Percentiles rank a stretch among this genome's conserved stretches.
Conservation (phyloP, 805 yeast species). For the Candida incommunis region DNA sequence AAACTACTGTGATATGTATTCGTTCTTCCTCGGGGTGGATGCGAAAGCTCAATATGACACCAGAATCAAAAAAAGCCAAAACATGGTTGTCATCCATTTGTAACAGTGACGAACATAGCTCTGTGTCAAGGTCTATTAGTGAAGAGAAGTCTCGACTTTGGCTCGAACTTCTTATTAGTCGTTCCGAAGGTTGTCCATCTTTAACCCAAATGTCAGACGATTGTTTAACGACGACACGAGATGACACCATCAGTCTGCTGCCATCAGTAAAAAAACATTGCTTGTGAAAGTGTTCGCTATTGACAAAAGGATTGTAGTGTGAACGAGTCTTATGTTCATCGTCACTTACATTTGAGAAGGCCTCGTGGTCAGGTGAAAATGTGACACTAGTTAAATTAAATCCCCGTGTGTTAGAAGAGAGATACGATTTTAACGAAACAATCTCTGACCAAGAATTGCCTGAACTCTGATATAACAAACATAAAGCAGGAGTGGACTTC, state of each 20-base stretch:
- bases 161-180: no score
- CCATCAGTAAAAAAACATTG: background rate
- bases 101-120: background rate
- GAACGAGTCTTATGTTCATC: no score
- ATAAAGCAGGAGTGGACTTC: background rate
- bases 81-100: background rate
- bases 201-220: background rate
- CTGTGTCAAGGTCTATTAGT: background rate
- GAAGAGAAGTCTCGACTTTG: no score
- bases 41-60: background rate
- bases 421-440: background rate
- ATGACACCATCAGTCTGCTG: background rate
- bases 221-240: background rate
- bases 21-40: background rate
- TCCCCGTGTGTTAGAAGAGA: background rate
- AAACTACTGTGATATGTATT: no score
- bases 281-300: background rate
- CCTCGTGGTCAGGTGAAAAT: background rate
- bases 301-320: no score
- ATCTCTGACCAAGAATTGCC: background rate
- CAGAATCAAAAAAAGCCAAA: conserved; percentile 1
- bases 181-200: background rate
- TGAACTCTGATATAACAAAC: background rate
- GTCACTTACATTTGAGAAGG: background rate
- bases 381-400: background rate